Conservation (phyloP, 495 filamentous ascomycete genomes). For the Copromyces sp. region DNA sequence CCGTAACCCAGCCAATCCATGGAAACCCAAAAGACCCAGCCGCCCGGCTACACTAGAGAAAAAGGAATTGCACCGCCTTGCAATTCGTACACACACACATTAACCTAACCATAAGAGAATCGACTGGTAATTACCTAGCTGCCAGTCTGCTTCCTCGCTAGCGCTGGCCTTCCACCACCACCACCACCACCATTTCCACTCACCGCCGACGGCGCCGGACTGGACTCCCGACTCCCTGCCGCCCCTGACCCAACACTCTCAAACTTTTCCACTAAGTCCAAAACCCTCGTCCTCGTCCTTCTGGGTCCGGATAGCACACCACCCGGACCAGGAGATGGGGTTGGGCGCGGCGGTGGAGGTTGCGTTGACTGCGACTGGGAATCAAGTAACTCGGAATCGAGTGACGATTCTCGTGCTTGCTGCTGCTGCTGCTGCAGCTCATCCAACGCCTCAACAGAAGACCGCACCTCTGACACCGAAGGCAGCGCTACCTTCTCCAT, state of each 20-base stretch:
- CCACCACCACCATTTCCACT: background rate
- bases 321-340: background rate
- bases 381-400: background rate
- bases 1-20: background rate
- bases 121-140: background rate
- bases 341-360: background rate
- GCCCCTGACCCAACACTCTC: conserved; percentile 22
- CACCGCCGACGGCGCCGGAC: conserved; percentile 11
- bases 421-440: background rate
- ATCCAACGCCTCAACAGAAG: background rate
- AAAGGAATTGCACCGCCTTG: background rate
- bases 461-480: background rate
- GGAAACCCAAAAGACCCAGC: background rate
- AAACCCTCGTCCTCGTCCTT: conserved; percentile 28
- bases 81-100: background rate
- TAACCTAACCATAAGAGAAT: background rate
- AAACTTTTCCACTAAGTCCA: conserved; percentile 38
- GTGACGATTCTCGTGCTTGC: background rate
- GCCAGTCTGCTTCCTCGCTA: background rate
- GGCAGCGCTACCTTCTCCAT: conserved; percentile 12
- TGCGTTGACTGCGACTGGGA: background rate
- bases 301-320: background rate
- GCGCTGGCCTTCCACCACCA: background rate
- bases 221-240: conserved; percentile 22
- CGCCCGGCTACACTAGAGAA: background rate